These are phyloP conservation scores for Magnaporthiopsis poae DNA, from an alignment of 2,329 filamentous ascomycete genomes.

Conservation along the genomic window DNA sequence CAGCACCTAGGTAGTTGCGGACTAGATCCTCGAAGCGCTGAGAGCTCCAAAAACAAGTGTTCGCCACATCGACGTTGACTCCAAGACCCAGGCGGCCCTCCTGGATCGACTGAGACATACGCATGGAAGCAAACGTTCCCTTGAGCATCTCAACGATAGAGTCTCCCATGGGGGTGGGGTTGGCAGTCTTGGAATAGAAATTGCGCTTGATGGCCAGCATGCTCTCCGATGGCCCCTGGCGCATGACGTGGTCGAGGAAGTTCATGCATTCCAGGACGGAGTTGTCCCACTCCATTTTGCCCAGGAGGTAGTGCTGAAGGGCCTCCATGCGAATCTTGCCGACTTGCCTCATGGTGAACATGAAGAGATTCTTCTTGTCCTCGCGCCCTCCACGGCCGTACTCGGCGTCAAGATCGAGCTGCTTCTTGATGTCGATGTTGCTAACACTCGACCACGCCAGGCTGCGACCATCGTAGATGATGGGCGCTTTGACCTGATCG, in stretches of 20 bases:
- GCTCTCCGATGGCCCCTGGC: conserved; percentile 61
- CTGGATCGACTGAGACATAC: conserved; percentile 47
- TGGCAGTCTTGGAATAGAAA: conserved; percentile 57
- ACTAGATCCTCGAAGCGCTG: conserved; percentile 30
- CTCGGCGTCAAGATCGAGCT: conserved; percentile 65
- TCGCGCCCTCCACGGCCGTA: conserved; percentile 24
- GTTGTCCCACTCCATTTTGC: conserved; percentile 51
- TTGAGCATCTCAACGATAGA: conserved; percentile 35
- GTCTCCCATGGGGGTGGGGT: conserved; percentile 25
- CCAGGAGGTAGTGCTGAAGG: conserved; percentile 56
- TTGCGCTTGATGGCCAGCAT: conserved; percentile 69
- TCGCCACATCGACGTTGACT: conserved; percentile 84
- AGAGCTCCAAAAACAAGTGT: conserved; percentile 73
- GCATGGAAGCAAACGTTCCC: conserved; percentile 78
- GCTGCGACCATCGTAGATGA: conserved; percentile 74
- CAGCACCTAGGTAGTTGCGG: conserved; percentile 17
- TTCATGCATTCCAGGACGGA: conserved; percentile 68
- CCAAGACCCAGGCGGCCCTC: conserved; percentile 52
- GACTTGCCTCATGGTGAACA: conserved; percentile 53
- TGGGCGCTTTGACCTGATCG: conserved; percentile 35
- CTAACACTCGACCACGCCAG: conserved; percentile 63
- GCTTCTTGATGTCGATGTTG: conserved; percentile 38
- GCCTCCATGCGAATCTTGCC: conserved; percentile 58
- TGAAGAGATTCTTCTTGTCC: conserved; percentile 39
- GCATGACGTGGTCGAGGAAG: conserved; percentile 82